phyloP scores from a whole-genome alignment of 345 rosid species.

The Populus davidiana region DNA sequence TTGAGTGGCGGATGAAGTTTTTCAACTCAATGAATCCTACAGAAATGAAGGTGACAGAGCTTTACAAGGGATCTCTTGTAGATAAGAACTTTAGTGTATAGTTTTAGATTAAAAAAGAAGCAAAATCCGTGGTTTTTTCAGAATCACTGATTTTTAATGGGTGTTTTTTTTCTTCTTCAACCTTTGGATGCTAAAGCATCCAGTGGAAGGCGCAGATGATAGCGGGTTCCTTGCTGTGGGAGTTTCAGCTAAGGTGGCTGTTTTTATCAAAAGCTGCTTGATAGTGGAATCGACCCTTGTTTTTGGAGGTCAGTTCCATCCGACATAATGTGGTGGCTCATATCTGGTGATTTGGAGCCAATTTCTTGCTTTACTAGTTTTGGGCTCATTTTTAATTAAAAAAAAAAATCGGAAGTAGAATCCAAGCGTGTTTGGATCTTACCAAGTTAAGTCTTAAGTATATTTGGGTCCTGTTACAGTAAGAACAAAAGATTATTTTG shows the following conservation, averaged over 20 bases:
- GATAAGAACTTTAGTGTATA: conserved; percentile 34
- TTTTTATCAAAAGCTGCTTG: conserved; percentile 45
- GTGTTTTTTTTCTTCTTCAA: not conserved
- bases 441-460: accelerated
- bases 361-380: not conserved
- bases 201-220: conserved; percentile 35
- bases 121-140: conserved; percentile 1
- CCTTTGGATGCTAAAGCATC: conserved; percentile 1
- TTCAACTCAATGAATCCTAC: conserved; percentile 19
- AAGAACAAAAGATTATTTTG: too few species aligned
- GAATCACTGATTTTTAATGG: not conserved
- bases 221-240: conserved; percentile 7
- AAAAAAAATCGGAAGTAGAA: too few species aligned
- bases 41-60: conserved; percentile 18
- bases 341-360: not conserved
- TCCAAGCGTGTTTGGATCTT: too few species aligned
- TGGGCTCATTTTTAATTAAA: too few species aligned
- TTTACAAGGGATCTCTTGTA: conserved; percentile 26
- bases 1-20: conserved; percentile 12
- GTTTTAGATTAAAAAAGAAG: conserved; percentile 17
- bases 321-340: not conserved
- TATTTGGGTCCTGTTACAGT: too few species aligned
- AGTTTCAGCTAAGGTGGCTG: conserved; percentile 36
- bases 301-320: conserved; percentile 41
- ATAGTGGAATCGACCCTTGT: conserved; percentile 33